Evolutionary conservation across 225 moss, liverwort and hornwort species (phyloP).

Genomic region (Polytrichum formosum): DNA sequence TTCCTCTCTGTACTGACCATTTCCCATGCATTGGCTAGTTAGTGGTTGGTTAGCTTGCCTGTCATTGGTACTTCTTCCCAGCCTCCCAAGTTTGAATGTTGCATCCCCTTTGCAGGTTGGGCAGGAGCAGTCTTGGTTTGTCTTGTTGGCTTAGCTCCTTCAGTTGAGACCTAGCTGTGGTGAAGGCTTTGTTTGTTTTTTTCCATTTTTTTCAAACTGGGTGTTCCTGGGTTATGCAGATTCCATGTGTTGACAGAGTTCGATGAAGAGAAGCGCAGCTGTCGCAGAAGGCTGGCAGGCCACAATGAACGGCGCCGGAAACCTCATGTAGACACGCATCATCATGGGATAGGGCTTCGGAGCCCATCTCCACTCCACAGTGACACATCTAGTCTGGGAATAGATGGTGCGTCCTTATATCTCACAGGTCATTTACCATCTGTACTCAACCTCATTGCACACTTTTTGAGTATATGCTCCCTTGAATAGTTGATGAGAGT

Average conservation of each 20-base stretch:
- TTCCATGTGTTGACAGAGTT: constrained; percentile 88
- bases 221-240: constrained; percentile 33
- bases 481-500: too few relatives aligned
- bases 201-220: too few relatives aligned
- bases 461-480: too few relatives aligned
- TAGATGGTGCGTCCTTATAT: constrained; percentile 52
- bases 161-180: too few relatives aligned
- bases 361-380: constrained; percentile 47
- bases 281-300: constrained; percentile 78
- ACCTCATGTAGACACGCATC: constrained; percentile 77
- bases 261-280: constrained; percentile 92
- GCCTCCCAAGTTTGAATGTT: too few relatives aligned
- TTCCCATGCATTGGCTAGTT: neutral
- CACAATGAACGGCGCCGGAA: constrained; percentile 93
- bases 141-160: too few relatives aligned
- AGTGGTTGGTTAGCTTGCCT: neutral
- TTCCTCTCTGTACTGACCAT: neutral
- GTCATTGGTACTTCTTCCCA: neutral
- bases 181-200: too few relatives aligned
- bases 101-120: too few relatives aligned
- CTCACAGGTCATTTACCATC: constrained; percentile 3
- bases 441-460: too few relatives aligned
- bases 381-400: constrained; percentile 40
- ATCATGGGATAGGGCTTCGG: constrained; percentile 38
- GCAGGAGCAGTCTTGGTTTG: too few relatives aligned